These are phyloP conservation scores for Xylaria sp. DNA, from an alignment of 2,329 filamentous ascomycete species.

Conservation along the genomic window DNA sequence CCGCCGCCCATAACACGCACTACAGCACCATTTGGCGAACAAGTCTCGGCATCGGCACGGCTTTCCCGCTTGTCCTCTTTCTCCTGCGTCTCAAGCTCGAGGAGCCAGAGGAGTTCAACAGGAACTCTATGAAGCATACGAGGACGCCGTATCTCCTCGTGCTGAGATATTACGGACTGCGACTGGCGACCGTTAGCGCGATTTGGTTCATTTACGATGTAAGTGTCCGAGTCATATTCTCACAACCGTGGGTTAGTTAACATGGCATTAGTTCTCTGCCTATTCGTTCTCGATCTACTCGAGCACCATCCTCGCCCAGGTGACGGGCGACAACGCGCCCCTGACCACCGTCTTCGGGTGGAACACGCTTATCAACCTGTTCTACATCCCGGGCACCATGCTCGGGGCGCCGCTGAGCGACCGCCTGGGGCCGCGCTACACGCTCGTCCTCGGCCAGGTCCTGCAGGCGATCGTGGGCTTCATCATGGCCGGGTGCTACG, in stretches of 20 bases:
- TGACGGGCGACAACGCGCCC: slow-evolving; percentile 60
- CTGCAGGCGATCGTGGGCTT: slow-evolving; percentile 81
- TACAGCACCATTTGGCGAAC: slow-evolving; percentile 80
- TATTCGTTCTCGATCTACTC: slow-evolving; percentile 90
- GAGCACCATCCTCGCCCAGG: slow-evolving; percentile 69
- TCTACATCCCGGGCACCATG: slow-evolving; percentile 83
- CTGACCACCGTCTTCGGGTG: slow-evolving; percentile 83
- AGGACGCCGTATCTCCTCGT: slow-evolving; percentile 60
- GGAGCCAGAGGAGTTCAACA: slow-evolving; percentile 77
- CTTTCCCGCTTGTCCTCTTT: slow-evolving; percentile 75
- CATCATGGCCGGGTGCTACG: slow-evolving; percentile 83
- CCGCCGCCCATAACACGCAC: slow-evolving; percentile 61
- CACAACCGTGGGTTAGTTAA: slow-evolving; percentile 3
- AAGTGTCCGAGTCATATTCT: slow-evolving; percentile 30
- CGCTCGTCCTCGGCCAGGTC: slow-evolving; percentile 70
- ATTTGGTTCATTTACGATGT: slow-evolving; percentile 88
- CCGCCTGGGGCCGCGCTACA: slow-evolving; percentile 75
- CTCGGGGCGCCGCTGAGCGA: slow-evolving; percentile 78
- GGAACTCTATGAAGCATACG: slow-evolving; percentile 65
- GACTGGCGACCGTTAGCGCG: slow-evolving; percentile 68
- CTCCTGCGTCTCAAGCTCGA: slow-evolving; percentile 72
- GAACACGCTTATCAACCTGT: slow-evolving; percentile 86
- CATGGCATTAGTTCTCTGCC: slow-evolving; percentile 62
- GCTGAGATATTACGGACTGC: slow-evolving; percentile 71
- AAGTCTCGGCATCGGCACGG: slow-evolving; percentile 74